Evolutionary conservation across 495 filamentous ascomycete species (phyloP), one percentile per base, ranked within the genome.

Genomic region (Ascobolus immersus): DNA sequence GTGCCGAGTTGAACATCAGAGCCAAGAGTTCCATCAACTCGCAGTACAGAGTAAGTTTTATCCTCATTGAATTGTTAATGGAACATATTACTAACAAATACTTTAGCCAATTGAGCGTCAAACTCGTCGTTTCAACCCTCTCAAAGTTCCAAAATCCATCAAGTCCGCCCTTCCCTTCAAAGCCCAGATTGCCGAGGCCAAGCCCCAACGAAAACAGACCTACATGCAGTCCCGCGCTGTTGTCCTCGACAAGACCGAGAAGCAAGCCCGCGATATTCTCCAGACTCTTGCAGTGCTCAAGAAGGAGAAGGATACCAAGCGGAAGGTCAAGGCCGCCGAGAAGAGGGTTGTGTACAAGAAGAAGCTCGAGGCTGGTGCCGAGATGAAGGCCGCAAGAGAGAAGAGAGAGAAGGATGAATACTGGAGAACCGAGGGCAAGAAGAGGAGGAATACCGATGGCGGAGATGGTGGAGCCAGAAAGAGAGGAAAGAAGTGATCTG

Each of bases 191-290:
- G 62, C 69, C 28, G 60, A 67, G 50, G 90, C 73, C 64, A 71
- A 71, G 52, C 61, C 69, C 24, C 77, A 74, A 55, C 69, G 65
- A 50, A 73, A 72, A 45, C 55, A 74, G 52, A 91, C 86, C 13
- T 96, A 96, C 47, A 58, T 89, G 63, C 77, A 84, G 58, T 89
- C 90, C 60, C 73, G 86, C 10, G 84, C 81, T 2, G 80, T 93
- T 18, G 75, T 93, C 36, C 52, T 79, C 3, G 48, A 51, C 4
- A 55, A 55, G 24, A 89, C 93, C 49, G 86, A 96, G 61, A 77
- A 73, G 57, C 69, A 70, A 52, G 80, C 80, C 13, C 62, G 86
- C 17, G 71, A 81, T 48, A 62, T 96, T 47, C 77, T 96, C 69
- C 74, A 89, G 58, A 84, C 91, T 62, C 64, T 96, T 33, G 77